Conservation (phyloP, 768 basidiomycete genomes). For the Boletus tomentosulus region DNA sequence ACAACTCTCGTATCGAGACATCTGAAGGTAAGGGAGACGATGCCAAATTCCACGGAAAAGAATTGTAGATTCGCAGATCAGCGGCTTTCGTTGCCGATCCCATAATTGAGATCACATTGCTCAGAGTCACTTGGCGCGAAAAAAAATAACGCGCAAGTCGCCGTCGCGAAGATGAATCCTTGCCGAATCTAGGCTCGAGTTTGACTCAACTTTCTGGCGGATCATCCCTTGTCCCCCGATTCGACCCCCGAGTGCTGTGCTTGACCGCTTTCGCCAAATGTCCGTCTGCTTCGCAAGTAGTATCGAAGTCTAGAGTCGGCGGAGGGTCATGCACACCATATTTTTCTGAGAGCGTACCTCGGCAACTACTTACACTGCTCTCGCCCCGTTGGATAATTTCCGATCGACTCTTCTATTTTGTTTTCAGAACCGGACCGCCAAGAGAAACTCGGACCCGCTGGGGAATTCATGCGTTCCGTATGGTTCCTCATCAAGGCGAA, state of each 20-base stretch:
- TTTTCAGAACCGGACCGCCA: background rate
- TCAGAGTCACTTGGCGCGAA: background rate
- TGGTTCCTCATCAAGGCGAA: background rate
- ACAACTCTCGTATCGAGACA: background rate
- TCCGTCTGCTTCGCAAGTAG: background rate
- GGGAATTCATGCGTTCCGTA: too few relatives aligned
- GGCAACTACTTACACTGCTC: background rate
- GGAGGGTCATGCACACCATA: background rate
- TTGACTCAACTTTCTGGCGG: conserved; percentile 8
- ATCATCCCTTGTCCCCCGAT: background rate
- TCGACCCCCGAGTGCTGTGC: background rate
- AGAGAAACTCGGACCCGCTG: background rate
- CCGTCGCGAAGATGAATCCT: conserved; percentile 11
- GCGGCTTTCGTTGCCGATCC: conserved; percentile 9
- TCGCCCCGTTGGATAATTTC: background rate
- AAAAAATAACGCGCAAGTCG: conserved; percentile 4
- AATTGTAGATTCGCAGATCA: conserved; percentile 1
- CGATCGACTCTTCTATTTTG: conserved; percentile 4
- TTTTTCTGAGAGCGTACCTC: background rate
- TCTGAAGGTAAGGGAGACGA: background rate
- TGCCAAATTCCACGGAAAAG: conserved; percentile 1
- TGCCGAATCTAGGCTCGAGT: conserved; percentile 4
- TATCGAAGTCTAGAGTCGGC: background rate
- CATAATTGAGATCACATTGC: background rate
- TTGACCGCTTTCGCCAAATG: background rate